These are phyloP conservation scores for Tuber brumale DNA, from an alignment of 495 filamentous ascomycete species.

Conservation along the genomic window DNA sequence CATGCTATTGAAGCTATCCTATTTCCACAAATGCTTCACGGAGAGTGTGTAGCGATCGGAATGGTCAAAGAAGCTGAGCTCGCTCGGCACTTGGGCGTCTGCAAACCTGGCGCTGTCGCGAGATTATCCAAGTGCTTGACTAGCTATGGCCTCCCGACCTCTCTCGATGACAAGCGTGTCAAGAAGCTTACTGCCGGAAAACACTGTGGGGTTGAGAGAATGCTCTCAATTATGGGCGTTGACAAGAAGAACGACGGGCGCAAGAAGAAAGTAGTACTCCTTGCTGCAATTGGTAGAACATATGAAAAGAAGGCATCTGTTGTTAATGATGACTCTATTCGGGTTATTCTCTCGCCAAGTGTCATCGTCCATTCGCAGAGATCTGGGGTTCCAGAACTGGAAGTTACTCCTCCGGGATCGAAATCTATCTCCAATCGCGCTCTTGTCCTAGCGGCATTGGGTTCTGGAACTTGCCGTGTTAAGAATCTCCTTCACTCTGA, in stretches of 20 bases:
- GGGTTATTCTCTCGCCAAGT: constrained; percentile 73
- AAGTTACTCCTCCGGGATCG: constrained; percentile 84
- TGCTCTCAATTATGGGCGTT: constrained; percentile 87
- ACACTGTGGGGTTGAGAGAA: constrained; percentile 79
- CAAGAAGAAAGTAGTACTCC: constrained; percentile 94
- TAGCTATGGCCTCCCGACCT: constrained; percentile 87
- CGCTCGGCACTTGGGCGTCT: constrained; percentile 79
- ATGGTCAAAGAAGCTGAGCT: constrained; percentile 98
- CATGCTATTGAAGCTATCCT: constrained; percentile 94
- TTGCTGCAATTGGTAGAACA: constrained; percentile 82
- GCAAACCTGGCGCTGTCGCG: constrained; percentile 79
- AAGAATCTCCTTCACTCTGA: constrained; percentile 92
- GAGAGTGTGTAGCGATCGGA: constrained; percentile 90
- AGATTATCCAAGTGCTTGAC: constrained; percentile 85
- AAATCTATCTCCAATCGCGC: constrained; percentile 98
- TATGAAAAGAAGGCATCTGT: constrained; percentile 79
- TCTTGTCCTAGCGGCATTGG: constrained; percentile 84
- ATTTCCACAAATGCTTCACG: constrained; percentile 90
- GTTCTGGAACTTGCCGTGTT: constrained; percentile 77
- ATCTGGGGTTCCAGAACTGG: constrained; percentile 44
- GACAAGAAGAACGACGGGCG: constrained; percentile 98
- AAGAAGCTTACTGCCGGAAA: constrained; percentile 79
- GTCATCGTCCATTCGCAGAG: constrained; percentile 56
- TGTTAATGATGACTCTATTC: constrained; percentile 78
- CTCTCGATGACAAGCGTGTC: constrained; percentile 75